A percentile compares a stretch with the other conserved stretches of the same genome.
phyloP scores from a whole-genome alignment of 164 flowering plant genomes.

The Umbilicus rupestris region DNA sequence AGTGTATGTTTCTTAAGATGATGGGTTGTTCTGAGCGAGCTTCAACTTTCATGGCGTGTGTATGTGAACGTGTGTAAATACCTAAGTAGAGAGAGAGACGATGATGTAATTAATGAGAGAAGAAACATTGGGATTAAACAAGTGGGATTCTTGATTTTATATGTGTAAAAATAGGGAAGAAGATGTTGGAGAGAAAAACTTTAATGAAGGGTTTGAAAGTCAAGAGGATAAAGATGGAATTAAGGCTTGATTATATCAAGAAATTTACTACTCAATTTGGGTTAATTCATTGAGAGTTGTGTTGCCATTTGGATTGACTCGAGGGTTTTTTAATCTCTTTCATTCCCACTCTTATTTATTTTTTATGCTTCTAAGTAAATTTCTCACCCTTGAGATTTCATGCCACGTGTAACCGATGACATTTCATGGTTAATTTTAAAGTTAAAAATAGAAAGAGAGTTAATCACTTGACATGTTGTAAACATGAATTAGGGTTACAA shows the following conservation, averaged over 20 bases:
- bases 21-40: not conserved
- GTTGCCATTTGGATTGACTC: slow-evolving; percentile 48
- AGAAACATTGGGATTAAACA: slow-evolving; percentile 15
- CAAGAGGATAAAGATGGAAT: slow-evolving; percentile 22
- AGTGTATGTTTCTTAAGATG: not conserved
- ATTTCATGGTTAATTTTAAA: too few relatives aligned
- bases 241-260: slow-evolving; percentile 13
- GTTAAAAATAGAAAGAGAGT: too few relatives aligned
- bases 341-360: slow-evolving; percentile 3
- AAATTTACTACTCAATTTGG: slow-evolving; percentile 27
- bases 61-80: not conserved
- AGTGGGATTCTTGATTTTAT: slow-evolving; percentile 43
- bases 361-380: not conserved
- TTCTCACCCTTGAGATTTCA: too few relatives aligned
- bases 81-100: not conserved
- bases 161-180: slow-evolving; percentile 16
- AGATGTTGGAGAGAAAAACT: slow-evolving; percentile 42
- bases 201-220: slow-evolving; percentile 33
- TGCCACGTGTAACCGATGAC: too few relatives aligned
- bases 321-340: slow-evolving; percentile 25
- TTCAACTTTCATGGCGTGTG: slow-evolving; percentile 2
- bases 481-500: too few relatives aligned
- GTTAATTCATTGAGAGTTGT: slow-evolving; percentile 10
- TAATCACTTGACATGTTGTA: too few relatives aligned
- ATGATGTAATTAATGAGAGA: slow-evolving; percentile 27